These are phyloP conservation scores for Candida awuae DNA, from an alignment of 805 yeast genomes.

Conservation along the genomic window DNA sequence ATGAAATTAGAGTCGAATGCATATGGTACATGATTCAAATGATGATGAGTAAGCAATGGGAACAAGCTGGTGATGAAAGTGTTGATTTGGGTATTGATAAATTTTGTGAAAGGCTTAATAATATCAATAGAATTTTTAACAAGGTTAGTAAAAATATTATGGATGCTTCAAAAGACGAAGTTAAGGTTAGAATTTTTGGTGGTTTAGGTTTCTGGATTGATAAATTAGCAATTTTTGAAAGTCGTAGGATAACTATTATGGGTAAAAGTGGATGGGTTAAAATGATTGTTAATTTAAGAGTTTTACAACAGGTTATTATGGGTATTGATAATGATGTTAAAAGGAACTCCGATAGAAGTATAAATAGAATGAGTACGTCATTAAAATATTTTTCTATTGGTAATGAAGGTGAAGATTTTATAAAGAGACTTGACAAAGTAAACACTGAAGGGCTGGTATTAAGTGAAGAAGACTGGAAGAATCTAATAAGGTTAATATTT, in stretches of 20 bases:
- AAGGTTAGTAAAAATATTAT: constrained; percentile 6
- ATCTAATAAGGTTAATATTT: constrained; percentile 45
- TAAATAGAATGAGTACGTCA: constrained; percentile 25
- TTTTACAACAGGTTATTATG: constrained; percentile 62
- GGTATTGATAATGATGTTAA: constrained; percentile 31
- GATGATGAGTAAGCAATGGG: constrained; percentile 10
- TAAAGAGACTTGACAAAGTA: constrained; percentile 4
- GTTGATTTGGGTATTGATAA: constrained; percentile 12
- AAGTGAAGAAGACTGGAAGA: constrained; percentile 38
- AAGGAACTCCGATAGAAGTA: neutral
- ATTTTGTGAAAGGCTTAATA: constrained; percentile 13
- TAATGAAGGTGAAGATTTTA: constrained; percentile 11
- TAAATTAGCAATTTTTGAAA: constrained; percentile 42
- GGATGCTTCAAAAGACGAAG: constrained; percentile 7
- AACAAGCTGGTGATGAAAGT: constrained; percentile 9
- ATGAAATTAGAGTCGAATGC: constrained; percentile 38
- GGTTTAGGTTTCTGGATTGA: constrained; percentile 32
- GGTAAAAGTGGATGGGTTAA: constrained; percentile 54
- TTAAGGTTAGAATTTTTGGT: constrained; percentile 12
- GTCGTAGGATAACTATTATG: constrained; percentile 40
- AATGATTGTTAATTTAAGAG: constrained; percentile 51
- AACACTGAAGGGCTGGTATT: constrained; percentile 18
- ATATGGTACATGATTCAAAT: constrained; percentile 13
- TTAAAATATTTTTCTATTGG: constrained; percentile 46
- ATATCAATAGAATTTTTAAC: constrained; percentile 12